A percentile compares a stretch with the other conserved stretches of the same genome.
phyloP scores from a whole-genome alignment of 495 filamentous ascomycete genomes.

The Mytilinidion resinicola region DNA sequence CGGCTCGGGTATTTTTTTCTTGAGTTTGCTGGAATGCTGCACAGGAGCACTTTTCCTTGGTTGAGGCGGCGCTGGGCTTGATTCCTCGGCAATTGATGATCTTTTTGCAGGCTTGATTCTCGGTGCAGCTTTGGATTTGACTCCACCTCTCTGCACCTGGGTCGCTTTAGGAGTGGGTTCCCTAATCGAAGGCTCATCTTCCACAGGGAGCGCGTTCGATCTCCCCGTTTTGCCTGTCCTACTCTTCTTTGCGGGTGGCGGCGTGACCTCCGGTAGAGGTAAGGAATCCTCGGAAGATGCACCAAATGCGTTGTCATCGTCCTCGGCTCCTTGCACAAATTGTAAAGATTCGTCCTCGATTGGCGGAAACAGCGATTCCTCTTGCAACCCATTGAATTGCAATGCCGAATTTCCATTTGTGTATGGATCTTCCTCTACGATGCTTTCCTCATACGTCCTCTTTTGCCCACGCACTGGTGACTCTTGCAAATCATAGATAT shows the following conservation, averaged over 20 bases:
- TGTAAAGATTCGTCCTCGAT: neutral
- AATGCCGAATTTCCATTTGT: constrained; percentile 13
- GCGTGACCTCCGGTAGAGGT: neutral
- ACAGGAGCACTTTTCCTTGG: neutral
- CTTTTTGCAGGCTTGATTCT: too few species aligned
- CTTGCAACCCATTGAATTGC: constrained; percentile 1
- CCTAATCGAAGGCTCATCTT: neutral
- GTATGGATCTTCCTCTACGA: constrained; percentile 16
- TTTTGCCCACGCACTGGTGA: constrained; percentile 11
- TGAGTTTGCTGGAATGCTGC: neutral
- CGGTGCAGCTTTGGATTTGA: too few species aligned
- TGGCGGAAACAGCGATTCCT: constrained; percentile 1
- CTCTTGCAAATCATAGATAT: constrained; percentile 18
- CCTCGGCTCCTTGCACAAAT: neutral
- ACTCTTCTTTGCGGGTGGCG: neutral
- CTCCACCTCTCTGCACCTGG: too few species aligned
- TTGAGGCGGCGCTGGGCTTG: neutral
- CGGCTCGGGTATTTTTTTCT: neutral
- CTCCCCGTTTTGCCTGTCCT: neutral
- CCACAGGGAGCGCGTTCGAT: neutral
- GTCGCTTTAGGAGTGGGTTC: neutral
- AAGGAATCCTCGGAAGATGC: neutral
- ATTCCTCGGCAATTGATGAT: neutral
- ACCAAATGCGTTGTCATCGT: neutral
- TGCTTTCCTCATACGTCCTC: constrained; percentile 16